Evolutionary conservation across 1,139 yeast species (phyloP).

Genomic region (Zygosaccharomyces pseudobailii): DNA sequence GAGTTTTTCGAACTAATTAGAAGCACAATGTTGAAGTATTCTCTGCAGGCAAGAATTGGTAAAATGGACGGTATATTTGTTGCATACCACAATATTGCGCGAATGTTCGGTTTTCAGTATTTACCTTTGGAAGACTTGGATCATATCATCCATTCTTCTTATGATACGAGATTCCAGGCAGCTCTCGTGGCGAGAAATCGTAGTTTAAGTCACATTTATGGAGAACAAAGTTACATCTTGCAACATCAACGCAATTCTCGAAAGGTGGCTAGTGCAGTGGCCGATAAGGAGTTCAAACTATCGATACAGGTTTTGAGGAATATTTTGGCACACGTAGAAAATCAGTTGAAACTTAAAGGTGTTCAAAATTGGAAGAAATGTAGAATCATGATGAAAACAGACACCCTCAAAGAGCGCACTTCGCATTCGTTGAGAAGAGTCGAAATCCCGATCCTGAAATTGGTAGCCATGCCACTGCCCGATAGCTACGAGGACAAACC

Average conservation of each 20-base stretch:
- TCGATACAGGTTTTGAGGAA: constrained; percentile 56
- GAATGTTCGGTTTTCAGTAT: constrained; percentile 88
- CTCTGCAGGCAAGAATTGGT: constrained; percentile 90
- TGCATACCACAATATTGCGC: constrained; percentile 80
- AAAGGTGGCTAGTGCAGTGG: constrained; percentile 48
- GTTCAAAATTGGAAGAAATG: constrained; percentile 21
- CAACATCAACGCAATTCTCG: constrained; percentile 21
- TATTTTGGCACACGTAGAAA: constrained; percentile 42
- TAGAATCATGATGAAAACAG: constrained; percentile 27
- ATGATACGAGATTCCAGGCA: constrained; percentile 16
- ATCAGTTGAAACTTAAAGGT: constrained; percentile 24
- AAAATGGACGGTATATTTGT: constrained; percentile 95
- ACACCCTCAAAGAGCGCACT: constrained; percentile 11
- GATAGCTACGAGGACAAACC: constrained; percentile 20
- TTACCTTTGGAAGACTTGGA: constrained; percentile 73
- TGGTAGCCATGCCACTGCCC: constrained; percentile 31
- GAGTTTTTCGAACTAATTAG: constrained; percentile 73
- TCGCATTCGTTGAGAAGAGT: constrained; percentile 13
- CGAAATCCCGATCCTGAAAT: constrained; percentile 25
- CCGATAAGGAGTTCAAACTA: constrained; percentile 65
- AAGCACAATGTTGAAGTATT: constrained; percentile 75
- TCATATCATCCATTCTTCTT: constrained; percentile 45
- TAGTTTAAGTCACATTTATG: constrained; percentile 29
- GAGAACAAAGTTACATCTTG: constrained; percentile 22
- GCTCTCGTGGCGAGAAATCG: constrained; percentile 32